A percentile compares a stretch with the other conserved stretches of the same genome.
Conservation (phyloP, 345 rosid genomes). For the Euclidium syriacum region DNA sequence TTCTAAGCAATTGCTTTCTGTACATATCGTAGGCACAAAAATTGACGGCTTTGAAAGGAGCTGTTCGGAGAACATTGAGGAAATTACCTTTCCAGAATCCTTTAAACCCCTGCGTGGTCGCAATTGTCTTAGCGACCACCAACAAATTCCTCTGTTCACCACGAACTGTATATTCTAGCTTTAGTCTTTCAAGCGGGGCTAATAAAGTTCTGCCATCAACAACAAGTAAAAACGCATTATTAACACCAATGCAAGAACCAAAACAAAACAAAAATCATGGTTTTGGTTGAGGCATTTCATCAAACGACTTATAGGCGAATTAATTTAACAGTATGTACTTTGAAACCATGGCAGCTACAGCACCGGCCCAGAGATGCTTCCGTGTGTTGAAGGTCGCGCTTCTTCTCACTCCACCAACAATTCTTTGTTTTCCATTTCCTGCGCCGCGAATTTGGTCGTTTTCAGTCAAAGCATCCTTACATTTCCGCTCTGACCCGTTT, state of each 20-base stretch:
- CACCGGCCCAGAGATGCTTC: conserved; percentile 89
- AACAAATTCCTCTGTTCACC: conserved; percentile 66
- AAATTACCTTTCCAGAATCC: conserved; percentile 98
- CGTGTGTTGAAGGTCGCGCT: conserved; percentile 60
- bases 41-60: conserved; percentile 93
- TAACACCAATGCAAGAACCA: background rate
- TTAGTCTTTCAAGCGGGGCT: conserved; percentile 90
- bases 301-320: background rate
- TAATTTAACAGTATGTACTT: conserved; percentile 38
- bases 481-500: conserved; percentile 16
- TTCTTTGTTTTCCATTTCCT: conserved; percentile 26
- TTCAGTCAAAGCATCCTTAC: conserved; percentile 26
- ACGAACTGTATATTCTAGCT: conserved; percentile 79
- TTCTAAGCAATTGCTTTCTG: conserved; percentile 54
- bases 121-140: conserved; percentile 57
- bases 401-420: conserved; percentile 24
- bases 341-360: conserved; percentile 85
- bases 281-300: conserved; percentile 18
- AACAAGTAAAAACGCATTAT: background rate
- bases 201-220: conserved; percentile 55
- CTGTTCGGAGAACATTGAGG: conserved; percentile 84
- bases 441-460: conserved; percentile 22
- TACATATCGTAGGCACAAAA: conserved; percentile 90
- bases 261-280: background rate
- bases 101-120: conserved; percentile 56